phyloP scores from a whole-genome alignment of 495 filamentous ascomycete species.

The Penicillium canescens region DNA sequence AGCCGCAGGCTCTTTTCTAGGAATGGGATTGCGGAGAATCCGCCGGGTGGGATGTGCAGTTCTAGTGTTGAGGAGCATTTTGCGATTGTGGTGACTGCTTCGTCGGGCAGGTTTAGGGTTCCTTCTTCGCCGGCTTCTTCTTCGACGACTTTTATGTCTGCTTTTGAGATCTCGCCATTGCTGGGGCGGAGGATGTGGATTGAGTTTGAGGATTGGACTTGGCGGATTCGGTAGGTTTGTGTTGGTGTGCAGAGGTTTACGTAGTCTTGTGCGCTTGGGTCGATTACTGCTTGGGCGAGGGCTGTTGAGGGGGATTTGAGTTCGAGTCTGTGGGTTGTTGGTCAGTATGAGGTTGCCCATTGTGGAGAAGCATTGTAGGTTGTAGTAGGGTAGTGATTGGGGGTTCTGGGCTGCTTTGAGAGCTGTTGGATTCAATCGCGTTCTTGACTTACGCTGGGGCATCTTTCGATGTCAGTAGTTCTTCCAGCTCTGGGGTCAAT shows the following conservation, averaged over 20 bases:
- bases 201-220: slow-evolving; percentile 90
- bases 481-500: slow-evolving; percentile 71
- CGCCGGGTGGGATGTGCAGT: slow-evolving; percentile 40
- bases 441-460: slow-evolving; percentile 57
- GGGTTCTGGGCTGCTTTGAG: background rate
- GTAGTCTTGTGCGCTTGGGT: slow-evolving; percentile 50
- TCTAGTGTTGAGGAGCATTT: slow-evolving; percentile 77
- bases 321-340: slow-evolving; percentile 51
- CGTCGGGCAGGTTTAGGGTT: slow-evolving; percentile 35
- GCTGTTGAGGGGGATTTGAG: slow-evolving; percentile 55
- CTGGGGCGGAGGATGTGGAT: slow-evolving; percentile 69
- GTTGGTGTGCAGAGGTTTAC: slow-evolving; percentile 71
- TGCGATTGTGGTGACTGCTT: slow-evolving; percentile 59
- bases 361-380: background rate
- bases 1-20: slow-evolving; percentile 35
- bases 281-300: slow-evolving; percentile 22
- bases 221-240: slow-evolving; percentile 76
- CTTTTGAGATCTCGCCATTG: slow-evolving; percentile 23
- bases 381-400: background rate
- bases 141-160: slow-evolving; percentile 34
- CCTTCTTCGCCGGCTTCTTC: slow-evolving; percentile 20
- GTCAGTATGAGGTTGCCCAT: background rate
- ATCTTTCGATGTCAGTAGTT: slow-evolving; percentile 60
- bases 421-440: background rate
- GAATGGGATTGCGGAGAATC: slow-evolving; percentile 34